Conservation (phyloP, 2,329 filamentous ascomycete genomes). For the Fusarium sp. region DNA sequence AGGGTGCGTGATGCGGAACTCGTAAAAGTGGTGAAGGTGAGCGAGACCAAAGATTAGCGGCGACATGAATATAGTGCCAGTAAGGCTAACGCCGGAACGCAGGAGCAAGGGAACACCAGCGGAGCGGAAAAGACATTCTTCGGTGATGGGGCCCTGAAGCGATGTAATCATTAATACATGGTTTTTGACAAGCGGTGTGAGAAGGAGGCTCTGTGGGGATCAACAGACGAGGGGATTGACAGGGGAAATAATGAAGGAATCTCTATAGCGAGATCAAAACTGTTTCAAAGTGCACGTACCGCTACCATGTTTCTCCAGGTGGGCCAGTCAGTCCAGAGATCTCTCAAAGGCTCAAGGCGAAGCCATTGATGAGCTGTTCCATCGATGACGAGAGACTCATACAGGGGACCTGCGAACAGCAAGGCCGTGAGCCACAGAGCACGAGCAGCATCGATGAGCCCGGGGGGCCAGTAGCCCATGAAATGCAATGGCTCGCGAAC, state of each 20-base stretch:
- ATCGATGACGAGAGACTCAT: slow-evolving; percentile 80
- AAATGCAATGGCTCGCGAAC: slow-evolving; percentile 69
- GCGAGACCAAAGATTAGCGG: slow-evolving; percentile 93
- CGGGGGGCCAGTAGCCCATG: slow-evolving; percentile 85
- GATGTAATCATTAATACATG: slow-evolving; percentile 19
- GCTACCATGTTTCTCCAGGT: slow-evolving; percentile 89
- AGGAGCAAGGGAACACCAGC: slow-evolving; percentile 86
- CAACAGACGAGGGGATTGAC: slow-evolving; percentile 25
- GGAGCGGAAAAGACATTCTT: slow-evolving; percentile 94
- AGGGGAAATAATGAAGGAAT: slow-evolving; percentile 32
- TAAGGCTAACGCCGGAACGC: slow-evolving; percentile 69
- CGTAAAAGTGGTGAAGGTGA: slow-evolving; percentile 95
- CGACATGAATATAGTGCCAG: slow-evolving; percentile 79
- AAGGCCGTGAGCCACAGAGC: slow-evolving; percentile 78
- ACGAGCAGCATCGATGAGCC: slow-evolving; percentile 71
- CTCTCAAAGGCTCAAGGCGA: slow-evolving; percentile 64
- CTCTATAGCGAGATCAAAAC: slow-evolving; percentile 14
- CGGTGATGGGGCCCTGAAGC: slow-evolving; percentile 81
- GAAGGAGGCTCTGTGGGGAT: slow-evolving; percentile 40
- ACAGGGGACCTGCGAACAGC: slow-evolving; percentile 87
- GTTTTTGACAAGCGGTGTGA: slow-evolving; percentile 42
- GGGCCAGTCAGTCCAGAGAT: slow-evolving; percentile 78
- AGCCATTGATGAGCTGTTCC: slow-evolving; percentile 76
- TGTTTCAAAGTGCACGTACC: slow-evolving; percentile 62
- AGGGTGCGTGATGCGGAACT: slow-evolving; percentile 86